Percentiles rank a stretch among this genome's conserved stretches.
Conservation (phyloP, 257 asterid genomes). For the Nicotiana tomentosiformis region DNA sequence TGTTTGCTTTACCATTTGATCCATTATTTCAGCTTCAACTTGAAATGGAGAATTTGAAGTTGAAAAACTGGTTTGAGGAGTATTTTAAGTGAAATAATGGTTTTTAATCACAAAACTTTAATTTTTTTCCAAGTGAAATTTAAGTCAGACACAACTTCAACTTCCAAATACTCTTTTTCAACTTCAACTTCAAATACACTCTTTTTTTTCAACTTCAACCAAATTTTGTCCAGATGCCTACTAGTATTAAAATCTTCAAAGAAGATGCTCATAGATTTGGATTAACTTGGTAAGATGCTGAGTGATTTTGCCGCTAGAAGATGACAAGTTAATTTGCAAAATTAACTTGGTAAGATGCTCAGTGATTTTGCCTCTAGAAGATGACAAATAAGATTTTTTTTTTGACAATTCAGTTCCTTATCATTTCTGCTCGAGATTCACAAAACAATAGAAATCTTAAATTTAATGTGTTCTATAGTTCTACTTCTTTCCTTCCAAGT, state of each 20-base stretch:
- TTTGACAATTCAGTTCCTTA: background rate
- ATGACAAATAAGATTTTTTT: background rate
- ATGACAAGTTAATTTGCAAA: background rate
- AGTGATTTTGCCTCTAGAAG: background rate
- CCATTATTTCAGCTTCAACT: background rate
- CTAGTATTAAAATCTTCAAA: background rate
- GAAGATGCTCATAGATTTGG: background rate
- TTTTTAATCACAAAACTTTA: background rate
- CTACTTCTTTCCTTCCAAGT: constrained; percentile 2
- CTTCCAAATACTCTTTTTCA: background rate
- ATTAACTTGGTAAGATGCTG: background rate
- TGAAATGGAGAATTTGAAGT: background rate
- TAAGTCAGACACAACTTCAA: background rate
- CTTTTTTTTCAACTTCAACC: background rate
- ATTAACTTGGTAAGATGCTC: background rate
- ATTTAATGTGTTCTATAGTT: background rate
- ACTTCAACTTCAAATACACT: background rate
- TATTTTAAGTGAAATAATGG: background rate
- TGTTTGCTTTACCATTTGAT: background rate
- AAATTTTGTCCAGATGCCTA: background rate
- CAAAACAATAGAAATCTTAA: background rate
- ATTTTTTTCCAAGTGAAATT: background rate
- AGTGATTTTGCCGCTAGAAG: too few species aligned
- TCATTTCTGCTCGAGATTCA: background rate
- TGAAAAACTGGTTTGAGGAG: background rate